Base-by-base conservation (phyloP, 2,329 filamentous ascomycete species). In the Colletotrichum lindemuthianum region DNA sequence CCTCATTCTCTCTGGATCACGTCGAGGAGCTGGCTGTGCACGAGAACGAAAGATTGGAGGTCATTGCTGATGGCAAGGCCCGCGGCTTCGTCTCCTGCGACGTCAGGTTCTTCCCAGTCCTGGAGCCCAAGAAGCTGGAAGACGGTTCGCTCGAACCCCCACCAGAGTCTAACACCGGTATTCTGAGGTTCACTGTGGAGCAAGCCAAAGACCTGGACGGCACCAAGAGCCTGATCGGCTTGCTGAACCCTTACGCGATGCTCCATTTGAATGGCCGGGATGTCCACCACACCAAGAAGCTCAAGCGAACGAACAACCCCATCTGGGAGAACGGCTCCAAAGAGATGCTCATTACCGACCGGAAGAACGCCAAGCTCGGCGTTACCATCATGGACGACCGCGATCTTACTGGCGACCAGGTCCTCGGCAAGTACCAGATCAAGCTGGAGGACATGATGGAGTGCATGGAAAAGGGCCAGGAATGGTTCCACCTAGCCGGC, bases 281-380 rank as follows among this genome's bases (percentile, higher is more conserved):
- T 74, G 86, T 98, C 5, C 93, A 97, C 72, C 85, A 88, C 60
- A 97, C 94, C 57, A 92, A 93, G 79, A 96, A 94, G 77, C 86
- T 97, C 72, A 99, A 98, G 85, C 90, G 95, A 66, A 98, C 93
- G 65, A 99, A 99, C 80, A 96, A 97, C 72, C 96, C 96, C 8
- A 94, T 99, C 72, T 99, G 94, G 90, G 90, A 95, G 58, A 91
- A 98, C 74, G 92, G 92, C 7, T 91, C 89, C 70, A 97, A 97
- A 79, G 96, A 99, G 74, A 88, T 99, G 70, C 88, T 99, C 66
- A 95, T 99, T 74, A 97, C 94, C 1, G 94, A 99, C 75, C 90
- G 92, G 67, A 97, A 93, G 81, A 90, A 88, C 74, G 94, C 96
- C 60, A 96, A 93, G 75, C 84, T 99, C 56, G 96, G 95, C 60